Conservation (phyloP, 139 green algal species). For the Auxenochlorella protothecoides region DNA sequence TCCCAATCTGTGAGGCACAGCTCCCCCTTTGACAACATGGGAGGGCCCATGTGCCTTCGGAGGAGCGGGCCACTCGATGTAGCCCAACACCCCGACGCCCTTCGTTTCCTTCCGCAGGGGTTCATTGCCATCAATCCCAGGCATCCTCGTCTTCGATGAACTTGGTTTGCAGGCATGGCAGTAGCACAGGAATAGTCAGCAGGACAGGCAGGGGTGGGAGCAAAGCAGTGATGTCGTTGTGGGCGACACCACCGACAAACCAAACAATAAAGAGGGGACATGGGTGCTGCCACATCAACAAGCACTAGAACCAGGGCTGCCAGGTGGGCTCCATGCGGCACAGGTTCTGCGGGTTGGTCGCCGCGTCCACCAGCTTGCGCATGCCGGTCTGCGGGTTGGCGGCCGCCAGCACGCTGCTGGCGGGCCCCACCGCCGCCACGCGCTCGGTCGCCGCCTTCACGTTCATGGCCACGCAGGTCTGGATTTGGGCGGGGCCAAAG, state of each 20-base stretch:
- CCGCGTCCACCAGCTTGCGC: slow-evolving; percentile 63
- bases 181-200: too few relatives aligned
- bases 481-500: slow-evolving; percentile 30
- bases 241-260: too few relatives aligned
- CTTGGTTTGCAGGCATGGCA: too few relatives aligned
- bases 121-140: not conserved
- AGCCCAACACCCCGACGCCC: too few relatives aligned
- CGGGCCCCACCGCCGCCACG: slow-evolving; percentile 5
- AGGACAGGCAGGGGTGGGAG: too few relatives aligned
- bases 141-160: not conserved
- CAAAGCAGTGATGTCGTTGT: not conserved
- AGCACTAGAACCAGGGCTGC: slow-evolving; percentile 70
- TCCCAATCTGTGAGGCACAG: too few relatives aligned
- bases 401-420: slow-evolving; percentile 3
- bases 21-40: too few relatives aligned
- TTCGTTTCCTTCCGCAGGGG: too few relatives aligned
- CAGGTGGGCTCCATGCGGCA: slow-evolving; percentile 89
- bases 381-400: slow-evolving; percentile 50
- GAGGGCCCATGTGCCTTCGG: too few relatives aligned
- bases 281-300: too few relatives aligned
- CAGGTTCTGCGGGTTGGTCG: slow-evolving; percentile 60
- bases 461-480: slow-evolving; percentile 32
- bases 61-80: too few relatives aligned
- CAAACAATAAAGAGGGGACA: too few relatives aligned
- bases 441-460: slow-evolving; percentile 10